Conservation (phyloP, 306 rosid genomes). For the Chamaecrista fasciculata region DNA sequence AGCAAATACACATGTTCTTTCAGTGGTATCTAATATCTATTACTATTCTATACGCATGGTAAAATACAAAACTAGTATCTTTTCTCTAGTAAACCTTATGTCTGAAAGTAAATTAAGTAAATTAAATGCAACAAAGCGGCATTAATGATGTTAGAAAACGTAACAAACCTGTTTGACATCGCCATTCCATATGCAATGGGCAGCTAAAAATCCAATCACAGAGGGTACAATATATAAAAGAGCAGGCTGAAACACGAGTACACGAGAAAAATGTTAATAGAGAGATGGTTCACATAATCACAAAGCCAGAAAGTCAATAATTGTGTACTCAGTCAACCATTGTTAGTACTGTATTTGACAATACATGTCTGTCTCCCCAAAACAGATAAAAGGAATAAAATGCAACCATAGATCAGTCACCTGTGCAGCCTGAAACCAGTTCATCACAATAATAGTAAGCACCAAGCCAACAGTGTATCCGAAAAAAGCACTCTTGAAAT, state of each 20-base stretch:
- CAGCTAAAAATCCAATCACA: slow-evolving; percentile 94
- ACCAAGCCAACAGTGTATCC: slow-evolving; percentile 81
- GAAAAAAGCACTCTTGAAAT: slow-evolving; percentile 88
- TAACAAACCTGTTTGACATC: slow-evolving; percentile 86
- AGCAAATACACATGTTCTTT: neutral
- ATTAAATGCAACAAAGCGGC: neutral
- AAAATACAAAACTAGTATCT: neutral
- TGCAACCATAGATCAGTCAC: slow-evolving; percentile 45
- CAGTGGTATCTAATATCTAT: neutral
- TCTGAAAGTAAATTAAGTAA: slow-evolving; percentile 28
- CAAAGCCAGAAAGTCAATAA: neutral
- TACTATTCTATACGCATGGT: neutral
- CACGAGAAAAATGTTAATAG: slow-evolving; percentile 15
- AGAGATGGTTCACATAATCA: slow-evolving; percentile 4
- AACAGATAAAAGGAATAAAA: neutral
- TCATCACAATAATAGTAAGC: slow-evolving; percentile 93
- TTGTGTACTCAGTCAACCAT: slow-evolving; percentile 6
- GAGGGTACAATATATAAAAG: slow-evolving; percentile 89
- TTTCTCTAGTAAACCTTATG: neutral
- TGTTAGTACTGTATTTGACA: slow-evolving; percentile 1
- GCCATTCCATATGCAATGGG: slow-evolving; percentile 88
- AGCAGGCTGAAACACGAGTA: slow-evolving; percentile 72
- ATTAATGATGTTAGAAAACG: neutral
- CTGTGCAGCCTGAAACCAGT: slow-evolving; percentile 99
- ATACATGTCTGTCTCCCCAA: neutral